Evolutionary conservation across 1,284 basidiomycete genomes (phyloP), one percentile per base, ranked within the genome.

Genomic region (Inonotus hispidus): DNA sequence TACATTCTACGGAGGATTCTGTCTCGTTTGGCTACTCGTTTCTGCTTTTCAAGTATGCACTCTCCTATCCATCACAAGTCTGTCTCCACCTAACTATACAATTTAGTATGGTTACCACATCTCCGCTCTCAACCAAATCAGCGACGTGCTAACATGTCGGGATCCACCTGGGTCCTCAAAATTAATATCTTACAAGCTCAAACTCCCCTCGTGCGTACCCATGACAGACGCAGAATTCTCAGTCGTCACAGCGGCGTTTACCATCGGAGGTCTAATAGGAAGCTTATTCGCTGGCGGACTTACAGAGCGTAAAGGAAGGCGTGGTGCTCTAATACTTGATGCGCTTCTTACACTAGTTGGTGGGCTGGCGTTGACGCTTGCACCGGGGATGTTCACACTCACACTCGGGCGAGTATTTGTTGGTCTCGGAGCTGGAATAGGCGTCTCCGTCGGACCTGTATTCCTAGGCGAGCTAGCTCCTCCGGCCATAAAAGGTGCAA

Each of bases 91-190:
- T 11, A 19, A n/a, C n/a, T 50, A 43, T n/a, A 21, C 11, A 2
- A 13, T 41, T 39, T 55, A 90, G 82, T 89, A 88, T 73, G 88
- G 88, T 19, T 91, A 87, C 69, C 93, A 95, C 71, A 88, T 93
- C 55, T 90, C 92, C 3, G 90, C 88, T 35, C 82, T 95, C 62
- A 95, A 95, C 71, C 92, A 93, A 71, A 87, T 95, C 46, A 87
- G 92, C 69, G 82, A 80, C 5, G 85, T 88, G 46, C 73, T 95
- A 61, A 92, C 88, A 7, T 95, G 93, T 66, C 74, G 67, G 21
- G 65, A 64, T 29, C 53, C 58, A 46, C 63, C 69, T 32, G 65
- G 68, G 52, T 53, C 63, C 50, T 67, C 66, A 45, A 66, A 70
- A 23, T 65, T 65, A 27, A 63, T 60, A 64, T 32, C 29, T 60